Conservation (phyloP, 768 basidiomycete species). For the Dictyophora rubrovolvata region DNA sequence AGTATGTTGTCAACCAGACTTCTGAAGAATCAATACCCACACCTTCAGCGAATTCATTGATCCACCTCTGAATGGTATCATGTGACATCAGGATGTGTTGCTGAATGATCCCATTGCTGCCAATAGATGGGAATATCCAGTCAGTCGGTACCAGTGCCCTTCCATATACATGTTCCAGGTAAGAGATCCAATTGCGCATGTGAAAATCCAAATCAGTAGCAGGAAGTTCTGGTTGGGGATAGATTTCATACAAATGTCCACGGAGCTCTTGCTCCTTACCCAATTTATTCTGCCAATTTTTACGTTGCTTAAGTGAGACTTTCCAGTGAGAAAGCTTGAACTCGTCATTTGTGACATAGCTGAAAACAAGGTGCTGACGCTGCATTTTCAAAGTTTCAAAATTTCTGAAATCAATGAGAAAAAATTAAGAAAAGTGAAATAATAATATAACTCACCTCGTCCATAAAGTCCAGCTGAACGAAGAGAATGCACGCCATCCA, state of each 20-base stretch:
- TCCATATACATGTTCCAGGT: slow-evolving; percentile 14
- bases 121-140: slow-evolving; percentile 23
- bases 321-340: slow-evolving; percentile 12
- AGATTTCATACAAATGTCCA: slow-evolving; percentile 19
- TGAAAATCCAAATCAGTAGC: slow-evolving; percentile 7
- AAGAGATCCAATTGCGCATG: slow-evolving; percentile 13
- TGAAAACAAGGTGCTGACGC: not conserved
- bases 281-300: slow-evolving; percentile 19
- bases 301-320: slow-evolving; percentile 14
- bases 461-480: slow-evolving; percentile 22
- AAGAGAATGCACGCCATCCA: slow-evolving; percentile 20
- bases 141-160: slow-evolving; percentile 17
- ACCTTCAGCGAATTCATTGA: slow-evolving; percentile 17
- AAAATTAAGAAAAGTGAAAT: not conserved
- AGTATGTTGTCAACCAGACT: slow-evolving; percentile 22
- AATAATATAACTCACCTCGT: slow-evolving; percentile 17
- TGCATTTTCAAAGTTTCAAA: not conserved
- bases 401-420: not conserved
- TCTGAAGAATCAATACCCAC: slow-evolving; percentile 11
- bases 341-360: not conserved
- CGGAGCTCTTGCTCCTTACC: slow-evolving; percentile 13
- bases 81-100: slow-evolving; percentile 18
- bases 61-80: slow-evolving; percentile 19
- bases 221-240: slow-evolving; percentile 20
- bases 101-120: slow-evolving; percentile 19